Evolutionary conservation across 768 basidiomycete genomes (phyloP).

Genomic region (Lenzites betulinus): DNA sequence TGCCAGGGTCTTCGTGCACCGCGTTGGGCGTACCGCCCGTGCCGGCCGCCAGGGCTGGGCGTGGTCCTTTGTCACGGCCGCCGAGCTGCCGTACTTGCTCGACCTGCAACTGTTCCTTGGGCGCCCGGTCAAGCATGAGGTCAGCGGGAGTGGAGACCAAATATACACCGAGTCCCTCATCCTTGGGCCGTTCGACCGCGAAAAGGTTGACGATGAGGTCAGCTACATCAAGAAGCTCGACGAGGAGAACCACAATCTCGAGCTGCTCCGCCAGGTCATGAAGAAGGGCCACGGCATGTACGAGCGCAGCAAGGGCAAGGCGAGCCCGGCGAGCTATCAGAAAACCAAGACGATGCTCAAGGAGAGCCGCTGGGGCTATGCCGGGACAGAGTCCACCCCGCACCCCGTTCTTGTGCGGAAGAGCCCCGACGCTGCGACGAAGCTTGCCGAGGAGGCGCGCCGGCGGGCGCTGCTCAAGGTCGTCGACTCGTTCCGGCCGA

Average conservation of each 20-base stretch:
- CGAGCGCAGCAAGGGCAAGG: conserved; percentile 90
- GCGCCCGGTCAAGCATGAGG: conserved; percentile 65
- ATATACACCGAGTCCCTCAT: conserved; percentile 73
- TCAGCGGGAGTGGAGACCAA: conserved; percentile 53
- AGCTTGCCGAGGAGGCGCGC: conserved; percentile 50
- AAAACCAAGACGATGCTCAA: conserved; percentile 88
- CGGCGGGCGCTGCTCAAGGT: conserved; percentile 67
- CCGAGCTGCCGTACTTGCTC: conserved; percentile 86
- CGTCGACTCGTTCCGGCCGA: conserved; percentile 82
- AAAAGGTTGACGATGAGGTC: conserved; percentile 77
- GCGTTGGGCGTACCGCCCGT: conserved; percentile 94
- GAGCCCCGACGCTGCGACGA: conserved; percentile 32
- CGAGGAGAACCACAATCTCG: conserved; percentile 61
- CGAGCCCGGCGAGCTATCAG: conserved; percentile 80
- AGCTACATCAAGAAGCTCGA: conserved; percentile 76
- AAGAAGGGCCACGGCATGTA: conserved; percentile 90
- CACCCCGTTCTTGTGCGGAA: conserved; percentile 68
- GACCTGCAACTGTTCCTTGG: conserved; percentile 93
- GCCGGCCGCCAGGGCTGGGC: conserved; percentile 96
- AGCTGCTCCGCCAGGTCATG: conserved; percentile 78
- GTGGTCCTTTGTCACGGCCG: conserved; percentile 87
- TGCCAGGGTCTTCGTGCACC: conserved; percentile 91
- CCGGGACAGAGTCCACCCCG: conserved; percentile 60
- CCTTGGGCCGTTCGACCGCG: conserved; percentile 81
- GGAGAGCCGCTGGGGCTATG: conserved; percentile 64